Evolutionary conservation across 2,329 filamentous ascomycete genomes (phyloP).

Genomic region (Claviceps fusiformis): DNA sequence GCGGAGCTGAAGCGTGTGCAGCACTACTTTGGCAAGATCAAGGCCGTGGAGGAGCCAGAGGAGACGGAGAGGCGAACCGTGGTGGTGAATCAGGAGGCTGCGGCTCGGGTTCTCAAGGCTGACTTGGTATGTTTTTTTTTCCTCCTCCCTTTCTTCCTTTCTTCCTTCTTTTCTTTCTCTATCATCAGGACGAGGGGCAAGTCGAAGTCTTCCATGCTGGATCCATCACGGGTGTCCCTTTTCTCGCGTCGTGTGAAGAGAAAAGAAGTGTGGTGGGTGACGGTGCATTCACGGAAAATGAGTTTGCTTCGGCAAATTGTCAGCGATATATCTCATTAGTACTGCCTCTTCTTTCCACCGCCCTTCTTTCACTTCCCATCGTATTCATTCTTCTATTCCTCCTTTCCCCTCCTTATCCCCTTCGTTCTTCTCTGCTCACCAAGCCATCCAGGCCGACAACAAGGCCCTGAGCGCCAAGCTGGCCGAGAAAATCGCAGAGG

Average conservation of each 20-base stretch:
- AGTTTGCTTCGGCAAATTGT: too few relatives aligned
- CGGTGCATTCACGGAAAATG: too few relatives aligned
- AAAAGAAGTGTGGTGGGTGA: too few relatives aligned
- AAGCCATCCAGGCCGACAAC: conserved; percentile 39
- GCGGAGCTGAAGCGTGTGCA: conserved; percentile 74
- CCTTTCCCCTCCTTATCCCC: neutral
- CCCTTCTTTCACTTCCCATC: too few relatives aligned
- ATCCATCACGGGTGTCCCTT: too few relatives aligned
- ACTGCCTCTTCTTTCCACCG: too few relatives aligned
- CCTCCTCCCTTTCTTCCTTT: neutral
- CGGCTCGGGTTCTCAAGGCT: conserved; percentile 68
- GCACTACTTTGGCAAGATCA: conserved; percentile 89
- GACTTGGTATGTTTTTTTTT: conserved; percentile 47
- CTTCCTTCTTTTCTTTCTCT: too few relatives aligned
- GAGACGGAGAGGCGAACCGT: conserved; percentile 36
- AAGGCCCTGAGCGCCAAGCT: conserved; percentile 37
- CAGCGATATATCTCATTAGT: too few relatives aligned
- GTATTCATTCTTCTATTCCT: neutral
- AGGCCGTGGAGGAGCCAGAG: conserved; percentile 53
- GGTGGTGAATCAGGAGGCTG: conserved; percentile 60
- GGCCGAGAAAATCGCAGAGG: conserved; percentile 42
- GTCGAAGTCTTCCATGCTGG: too few relatives aligned
- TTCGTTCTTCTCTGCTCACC: too few relatives aligned
- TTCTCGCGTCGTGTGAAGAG: too few relatives aligned
- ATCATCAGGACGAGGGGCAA: too few relatives aligned